Conservation (phyloP, 441 rosid genomes). For the Populus trichocarpa region DNA sequence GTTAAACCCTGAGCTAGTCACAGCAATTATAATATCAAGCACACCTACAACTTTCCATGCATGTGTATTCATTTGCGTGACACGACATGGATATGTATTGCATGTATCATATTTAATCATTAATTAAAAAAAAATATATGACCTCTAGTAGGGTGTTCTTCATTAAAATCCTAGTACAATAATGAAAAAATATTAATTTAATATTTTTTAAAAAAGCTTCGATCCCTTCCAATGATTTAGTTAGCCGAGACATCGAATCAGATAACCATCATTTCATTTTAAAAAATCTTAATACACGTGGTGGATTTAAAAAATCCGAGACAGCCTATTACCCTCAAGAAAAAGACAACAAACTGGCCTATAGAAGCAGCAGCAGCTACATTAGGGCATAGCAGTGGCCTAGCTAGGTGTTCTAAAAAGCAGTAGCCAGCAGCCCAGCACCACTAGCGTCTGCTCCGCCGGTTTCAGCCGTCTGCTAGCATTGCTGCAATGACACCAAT, state of each 20-base stretch:
- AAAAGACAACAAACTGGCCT: constrained; percentile 10
- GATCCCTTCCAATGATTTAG: neutral
- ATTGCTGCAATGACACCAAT: constrained; percentile 11
- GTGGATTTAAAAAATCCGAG: constrained; percentile 2
- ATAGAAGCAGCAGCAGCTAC: neutral
- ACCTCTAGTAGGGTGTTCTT: no score
- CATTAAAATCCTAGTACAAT: no score
- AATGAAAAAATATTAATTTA: neutral
- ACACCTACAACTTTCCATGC: no score
- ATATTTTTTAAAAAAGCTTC: constrained; percentile 14
- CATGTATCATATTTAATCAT: no score
- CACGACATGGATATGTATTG: no score
- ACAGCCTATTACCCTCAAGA: neutral
- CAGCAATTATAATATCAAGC: neutral
- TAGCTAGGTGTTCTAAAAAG: neutral
- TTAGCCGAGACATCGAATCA: neutral
- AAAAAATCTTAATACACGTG: constrained; percentile 10
- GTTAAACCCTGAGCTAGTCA: no score
- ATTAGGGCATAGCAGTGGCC: neutral
- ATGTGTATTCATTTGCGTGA: no score
- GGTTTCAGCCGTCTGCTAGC: constrained; percentile 24
- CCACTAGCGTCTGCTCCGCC: constrained; percentile 24
- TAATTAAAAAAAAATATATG: no score
- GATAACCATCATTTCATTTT: neutral
- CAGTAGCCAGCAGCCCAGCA: neutral